phyloP scores from a whole-genome alignment of 768 basidiomycete species.

The Dentipellis sp. region DNA sequence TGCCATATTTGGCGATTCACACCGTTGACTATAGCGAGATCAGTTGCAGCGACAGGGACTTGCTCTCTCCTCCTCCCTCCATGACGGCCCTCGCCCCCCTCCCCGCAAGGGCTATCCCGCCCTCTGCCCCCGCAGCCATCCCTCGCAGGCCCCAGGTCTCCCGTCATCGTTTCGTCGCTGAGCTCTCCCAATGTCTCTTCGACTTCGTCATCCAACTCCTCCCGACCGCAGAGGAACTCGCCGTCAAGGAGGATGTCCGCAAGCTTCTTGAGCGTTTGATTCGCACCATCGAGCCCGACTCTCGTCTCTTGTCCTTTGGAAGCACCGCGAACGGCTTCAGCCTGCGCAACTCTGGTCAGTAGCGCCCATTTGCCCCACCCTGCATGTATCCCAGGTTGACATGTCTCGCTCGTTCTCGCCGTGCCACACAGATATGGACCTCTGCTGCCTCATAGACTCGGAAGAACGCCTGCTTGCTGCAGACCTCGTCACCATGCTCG shows the following conservation, averaged over 20 bases:
- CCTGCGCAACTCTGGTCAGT: constrained; percentile 82
- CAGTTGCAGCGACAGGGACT: neutral
- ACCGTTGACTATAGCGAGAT: neutral
- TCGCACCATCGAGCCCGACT: constrained; percentile 87
- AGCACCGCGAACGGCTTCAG: constrained; percentile 97
- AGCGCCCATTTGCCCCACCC: neutral
- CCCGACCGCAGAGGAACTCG: constrained; percentile 83
- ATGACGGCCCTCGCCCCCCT: neutral
- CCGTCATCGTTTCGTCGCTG: constrained; percentile 59
- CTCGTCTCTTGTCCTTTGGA: constrained; percentile 87
- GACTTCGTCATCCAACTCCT: constrained; percentile 91
- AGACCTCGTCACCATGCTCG: constrained; percentile 91
- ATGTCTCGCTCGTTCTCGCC: neutral
- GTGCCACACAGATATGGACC: constrained; percentile 77
- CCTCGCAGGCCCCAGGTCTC: constrained; percentile 21
- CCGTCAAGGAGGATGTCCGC: constrained; percentile 93
- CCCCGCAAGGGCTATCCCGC: too few species aligned
- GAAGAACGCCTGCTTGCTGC: constrained; percentile 69
- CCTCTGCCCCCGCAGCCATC: neutral
- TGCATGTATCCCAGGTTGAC: too few species aligned
- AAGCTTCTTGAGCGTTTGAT: constrained; percentile 93
- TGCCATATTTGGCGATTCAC: neutral
- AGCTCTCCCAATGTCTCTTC: constrained; percentile 86
- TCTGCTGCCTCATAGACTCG: constrained; percentile 93
- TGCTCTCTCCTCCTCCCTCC: neutral